Percentiles rank a stretch among this genome's conserved stretches.
These are phyloP conservation scores for Combretum micranthum DNA, from an alignment of 345 rosid species.

Conservation along the genomic window DNA sequence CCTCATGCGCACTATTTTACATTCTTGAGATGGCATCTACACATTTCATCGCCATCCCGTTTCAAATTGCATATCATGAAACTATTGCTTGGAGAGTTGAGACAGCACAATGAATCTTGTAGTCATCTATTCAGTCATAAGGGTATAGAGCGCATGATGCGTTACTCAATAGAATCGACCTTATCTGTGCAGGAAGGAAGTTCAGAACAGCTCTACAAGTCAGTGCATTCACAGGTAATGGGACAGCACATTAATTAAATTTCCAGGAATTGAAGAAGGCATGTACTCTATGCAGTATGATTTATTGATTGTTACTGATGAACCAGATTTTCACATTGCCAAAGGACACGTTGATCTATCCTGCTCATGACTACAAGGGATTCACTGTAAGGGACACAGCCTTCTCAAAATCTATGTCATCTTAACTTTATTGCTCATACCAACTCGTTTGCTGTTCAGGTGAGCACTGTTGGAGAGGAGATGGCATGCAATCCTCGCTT, in stretches of 20 bases:
- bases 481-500: conserved; percentile 65
- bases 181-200: conserved; percentile 63
- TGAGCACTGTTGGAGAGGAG: conserved; percentile 93
- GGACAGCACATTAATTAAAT: neutral
- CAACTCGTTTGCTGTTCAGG: conserved; percentile 33
- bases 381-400: conserved; percentile 48
- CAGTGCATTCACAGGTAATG: conserved; percentile 92
- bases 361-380: conserved; percentile 94
- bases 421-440: conserved; percentile 7
- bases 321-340: conserved; percentile 81
- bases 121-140: no score
- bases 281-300: neutral
- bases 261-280: neutral
- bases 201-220: conserved; percentile 72
- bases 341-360: conserved; percentile 76
- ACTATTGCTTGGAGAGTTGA: no score
- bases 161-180: neutral
- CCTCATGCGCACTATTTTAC: no score
- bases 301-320: conserved; percentile 8
- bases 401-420: neutral
- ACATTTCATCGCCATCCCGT: no score
- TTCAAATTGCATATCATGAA: no score
- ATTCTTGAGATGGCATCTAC: no score
- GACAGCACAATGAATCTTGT: no score
- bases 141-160: no score